These are phyloP conservation scores for Phyllosticta paracitricarpa DNA, from an alignment of 2,329 filamentous ascomycete genomes.

Conservation along the genomic window DNA sequence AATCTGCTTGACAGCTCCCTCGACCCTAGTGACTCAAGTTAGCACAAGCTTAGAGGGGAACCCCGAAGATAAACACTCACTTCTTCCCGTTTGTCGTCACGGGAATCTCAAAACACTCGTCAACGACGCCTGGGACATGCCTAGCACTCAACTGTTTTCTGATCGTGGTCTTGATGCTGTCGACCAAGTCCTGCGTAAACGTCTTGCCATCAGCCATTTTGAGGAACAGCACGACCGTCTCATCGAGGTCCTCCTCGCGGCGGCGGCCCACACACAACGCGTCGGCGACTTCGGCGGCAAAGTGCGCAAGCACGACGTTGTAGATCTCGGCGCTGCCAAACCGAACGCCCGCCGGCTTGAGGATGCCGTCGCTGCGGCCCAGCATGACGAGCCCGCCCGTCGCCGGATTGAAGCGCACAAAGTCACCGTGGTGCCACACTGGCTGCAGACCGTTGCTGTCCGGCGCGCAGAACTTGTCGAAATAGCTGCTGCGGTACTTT, in stretches of 20 bases:
- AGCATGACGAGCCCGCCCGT: constrained; percentile 84
- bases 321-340: constrained; percentile 96
- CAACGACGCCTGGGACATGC: constrained; percentile 78
- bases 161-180: constrained; percentile 57
- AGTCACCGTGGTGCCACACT: constrained; percentile 93
- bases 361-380: constrained; percentile 79
- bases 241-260: constrained; percentile 61
- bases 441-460: constrained; percentile 17
- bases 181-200: constrained; percentile 50
- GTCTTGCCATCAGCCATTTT: constrained; percentile 54
- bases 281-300: constrained; percentile 68
- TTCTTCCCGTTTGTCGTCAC: constrained; percentile 95
- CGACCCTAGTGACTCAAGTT: constrained; percentile 49
- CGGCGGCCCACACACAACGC: constrained; percentile 78
- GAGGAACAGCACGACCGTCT: constrained; percentile 81
- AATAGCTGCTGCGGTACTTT: constrained; percentile 82
- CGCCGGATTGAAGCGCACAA: constrained; percentile 59
- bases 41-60: not conserved
- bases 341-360: constrained; percentile 84
- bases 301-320: constrained; percentile 80
- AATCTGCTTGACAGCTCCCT: constrained; percentile 94
- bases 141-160: constrained; percentile 72
- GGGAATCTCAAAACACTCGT: constrained; percentile 77
- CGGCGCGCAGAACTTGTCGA: constrained; percentile 58
- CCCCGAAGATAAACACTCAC: constrained; percentile 38